Conservation (phyloP, 179 eudicot genomes). For the Patellifolia procumbens region DNA sequence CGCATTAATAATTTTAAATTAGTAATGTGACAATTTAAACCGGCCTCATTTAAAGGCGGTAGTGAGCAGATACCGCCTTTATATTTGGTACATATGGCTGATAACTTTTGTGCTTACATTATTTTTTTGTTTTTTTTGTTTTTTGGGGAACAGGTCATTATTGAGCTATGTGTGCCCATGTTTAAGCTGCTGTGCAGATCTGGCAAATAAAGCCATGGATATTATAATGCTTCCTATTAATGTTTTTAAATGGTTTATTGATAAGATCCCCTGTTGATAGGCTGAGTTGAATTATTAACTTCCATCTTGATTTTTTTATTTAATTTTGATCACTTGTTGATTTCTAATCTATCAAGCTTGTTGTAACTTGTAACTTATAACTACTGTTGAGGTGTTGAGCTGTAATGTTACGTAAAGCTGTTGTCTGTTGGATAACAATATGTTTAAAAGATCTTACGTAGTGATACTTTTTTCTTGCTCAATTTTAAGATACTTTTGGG, state of each 20-base stretch:
- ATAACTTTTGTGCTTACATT: too few species aligned
- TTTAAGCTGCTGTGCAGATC: slow-evolving; percentile 54
- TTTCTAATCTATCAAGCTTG: neutral
- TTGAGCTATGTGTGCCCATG: slow-evolving; percentile 68
- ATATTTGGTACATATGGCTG: too few species aligned
- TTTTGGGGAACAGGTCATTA: slow-evolving; percentile 40
- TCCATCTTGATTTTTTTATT: neutral
- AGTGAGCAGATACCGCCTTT: too few species aligned
- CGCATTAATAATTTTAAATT: neutral
- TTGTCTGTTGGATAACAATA: too few species aligned
- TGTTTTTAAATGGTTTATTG: slow-evolving; percentile 52
- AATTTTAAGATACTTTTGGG: too few species aligned
- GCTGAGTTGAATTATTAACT: neutral
- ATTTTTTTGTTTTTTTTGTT: neutral
- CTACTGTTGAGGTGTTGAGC: neutral
- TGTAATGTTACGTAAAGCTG: too few species aligned
- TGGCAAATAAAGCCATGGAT: slow-evolving; percentile 57
- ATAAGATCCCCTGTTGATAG: slow-evolving; percentile 55
- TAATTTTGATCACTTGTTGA: neutral
- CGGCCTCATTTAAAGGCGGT: too few species aligned
- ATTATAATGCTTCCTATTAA: slow-evolving; percentile 52
- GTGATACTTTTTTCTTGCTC: too few species aligned
- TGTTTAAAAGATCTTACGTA: too few species aligned
- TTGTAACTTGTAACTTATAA: too few species aligned
- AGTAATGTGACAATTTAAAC: too few species aligned